phyloP scores from a whole-genome alignment of 257 asterid species.

The Cordia subcordata region DNA sequence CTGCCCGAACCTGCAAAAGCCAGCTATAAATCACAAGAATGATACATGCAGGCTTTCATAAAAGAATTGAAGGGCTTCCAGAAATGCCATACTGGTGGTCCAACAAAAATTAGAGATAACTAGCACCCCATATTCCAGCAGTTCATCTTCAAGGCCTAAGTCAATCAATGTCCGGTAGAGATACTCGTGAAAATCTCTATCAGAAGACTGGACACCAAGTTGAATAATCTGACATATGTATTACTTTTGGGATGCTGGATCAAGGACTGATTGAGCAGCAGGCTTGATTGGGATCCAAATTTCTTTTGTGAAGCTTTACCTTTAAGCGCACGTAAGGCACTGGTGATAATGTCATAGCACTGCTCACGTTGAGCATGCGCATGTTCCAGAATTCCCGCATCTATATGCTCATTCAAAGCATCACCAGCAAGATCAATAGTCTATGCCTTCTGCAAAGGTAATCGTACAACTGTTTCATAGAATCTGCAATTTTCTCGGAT shows the following conservation, averaged over 20 bases:
- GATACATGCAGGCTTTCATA: too few species aligned
- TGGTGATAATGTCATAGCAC: constrained; percentile 77
- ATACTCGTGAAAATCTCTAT: constrained; percentile 77
- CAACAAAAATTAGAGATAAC: constrained; percentile 9
- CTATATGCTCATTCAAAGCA: constrained; percentile 81
- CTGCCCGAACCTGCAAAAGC: constrained; percentile 42
- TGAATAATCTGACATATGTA: constrained; percentile 85
- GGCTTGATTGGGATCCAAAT: constrained; percentile 88
- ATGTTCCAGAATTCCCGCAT: constrained; percentile 62
- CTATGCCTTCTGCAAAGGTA: constrained; percentile 94
- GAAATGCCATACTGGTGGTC: not conserved
- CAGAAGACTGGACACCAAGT: constrained; percentile 92
- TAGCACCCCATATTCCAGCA: constrained; percentile 89
- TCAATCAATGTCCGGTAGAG: constrained; percentile 74
- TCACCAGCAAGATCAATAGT: constrained; percentile 86
- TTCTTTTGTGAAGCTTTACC: constrained; percentile 59
- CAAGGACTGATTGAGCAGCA: constrained; percentile 63
- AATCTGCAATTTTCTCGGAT: constrained; percentile 50
- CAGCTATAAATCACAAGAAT: not conserved
- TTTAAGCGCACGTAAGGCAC: constrained; percentile 70
- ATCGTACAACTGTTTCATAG: constrained; percentile 89
- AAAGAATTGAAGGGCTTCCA: not conserved
- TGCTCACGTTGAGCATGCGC: constrained; percentile 81
- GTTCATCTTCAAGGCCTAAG: constrained; percentile 85
- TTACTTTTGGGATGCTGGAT: constrained; percentile 69